Conservation (phyloP, 2,329 filamentous ascomycete genomes). For the Dryadomyces quercivorus region DNA sequence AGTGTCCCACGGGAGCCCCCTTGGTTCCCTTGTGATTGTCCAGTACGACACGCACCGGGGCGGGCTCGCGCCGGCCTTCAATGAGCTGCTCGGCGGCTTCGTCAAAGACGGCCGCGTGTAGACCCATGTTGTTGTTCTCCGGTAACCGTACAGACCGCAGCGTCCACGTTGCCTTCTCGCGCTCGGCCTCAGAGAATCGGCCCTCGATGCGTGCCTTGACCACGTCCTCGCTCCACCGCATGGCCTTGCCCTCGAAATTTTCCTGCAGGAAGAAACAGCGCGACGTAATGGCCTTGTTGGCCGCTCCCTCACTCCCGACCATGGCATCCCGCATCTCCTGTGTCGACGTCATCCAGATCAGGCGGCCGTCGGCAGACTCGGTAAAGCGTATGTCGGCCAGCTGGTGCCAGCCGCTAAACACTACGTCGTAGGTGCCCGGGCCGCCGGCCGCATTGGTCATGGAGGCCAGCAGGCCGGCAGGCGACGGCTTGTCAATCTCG, state of each 20-base stretch:
- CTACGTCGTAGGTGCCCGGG: constrained; percentile 54
- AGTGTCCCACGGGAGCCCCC: constrained; percentile 52
- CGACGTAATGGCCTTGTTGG: constrained; percentile 41
- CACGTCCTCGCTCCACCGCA: constrained; percentile 71
- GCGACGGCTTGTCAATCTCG: constrained; percentile 71
- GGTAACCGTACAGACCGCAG: constrained; percentile 56
- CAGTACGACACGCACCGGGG: constrained; percentile 59
- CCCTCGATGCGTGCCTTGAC: constrained; percentile 77
- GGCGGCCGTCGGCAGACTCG: constrained; percentile 51
- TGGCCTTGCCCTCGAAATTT: constrained; percentile 64
- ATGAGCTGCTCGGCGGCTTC: constrained; percentile 50
- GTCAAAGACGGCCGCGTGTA: constrained; percentile 61
- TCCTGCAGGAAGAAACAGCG: constrained; percentile 63
- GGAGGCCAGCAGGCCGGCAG: constrained; percentile 48
- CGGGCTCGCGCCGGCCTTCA: constrained; percentile 54
- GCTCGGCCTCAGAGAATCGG: constrained; percentile 70
- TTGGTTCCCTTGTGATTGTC: constrained; percentile 57
- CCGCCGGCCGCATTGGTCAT: constrained; percentile 53
- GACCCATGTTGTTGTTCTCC: constrained; percentile 43
- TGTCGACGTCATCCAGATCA: constrained; percentile 56
- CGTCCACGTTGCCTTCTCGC: constrained; percentile 71
- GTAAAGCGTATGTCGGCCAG: constrained; percentile 62
- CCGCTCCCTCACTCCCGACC: constrained; percentile 32
- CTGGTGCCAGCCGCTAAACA: constrained; percentile 60
- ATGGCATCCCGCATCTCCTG: constrained; percentile 46